These are phyloP conservation scores for Pichia heedii DNA, from an alignment of 805 yeast species.

Conservation along the genomic window DNA sequence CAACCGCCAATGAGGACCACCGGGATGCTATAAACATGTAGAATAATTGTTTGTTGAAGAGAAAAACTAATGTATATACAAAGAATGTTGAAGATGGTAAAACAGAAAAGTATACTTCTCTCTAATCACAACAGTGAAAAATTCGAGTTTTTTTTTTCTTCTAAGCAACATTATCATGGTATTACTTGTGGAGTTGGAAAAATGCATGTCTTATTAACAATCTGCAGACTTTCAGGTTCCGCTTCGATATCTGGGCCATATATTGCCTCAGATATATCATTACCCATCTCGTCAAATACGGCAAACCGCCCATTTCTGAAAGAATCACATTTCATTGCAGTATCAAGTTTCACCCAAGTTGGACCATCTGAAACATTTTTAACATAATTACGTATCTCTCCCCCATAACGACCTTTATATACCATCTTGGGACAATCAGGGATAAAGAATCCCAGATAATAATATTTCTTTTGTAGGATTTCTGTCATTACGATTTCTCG, in stretches of 20 bases:
- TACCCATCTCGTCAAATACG: conserved; percentile 4
- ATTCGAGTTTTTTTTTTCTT: too few relatives aligned
- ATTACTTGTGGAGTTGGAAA: conserved; percentile 1
- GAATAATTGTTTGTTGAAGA: too few relatives aligned
- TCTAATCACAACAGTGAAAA: too few relatives aligned
- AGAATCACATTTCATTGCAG: conserved; percentile 4
- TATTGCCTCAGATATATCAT: conserved; percentile 28
- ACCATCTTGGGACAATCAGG: conserved; percentile 76
- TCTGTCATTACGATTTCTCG: conserved; percentile 54
- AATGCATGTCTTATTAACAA: not conserved
- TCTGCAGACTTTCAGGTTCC: not conserved
- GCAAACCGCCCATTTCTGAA: conserved; percentile 7
- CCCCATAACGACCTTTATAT: conserved; percentile 74
- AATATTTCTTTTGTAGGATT: conserved; percentile 41
- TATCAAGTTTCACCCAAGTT: conserved; percentile 8
- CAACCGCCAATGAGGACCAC: not conserved
- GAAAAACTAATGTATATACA: too few relatives aligned
- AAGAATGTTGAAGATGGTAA: too few relatives aligned
- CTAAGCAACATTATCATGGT: not conserved
- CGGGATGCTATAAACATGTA: not conserved
- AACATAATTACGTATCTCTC: conserved; percentile 53
- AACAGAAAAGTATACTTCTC: too few relatives aligned
- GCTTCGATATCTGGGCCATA: conserved; percentile 27
- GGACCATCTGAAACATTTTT: conserved; percentile 3
- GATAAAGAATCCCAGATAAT: conserved; percentile 75